phyloP scores from a whole-genome alignment of 2,329 filamentous ascomycete genomes.

The Macrophomina tecta region DNA sequence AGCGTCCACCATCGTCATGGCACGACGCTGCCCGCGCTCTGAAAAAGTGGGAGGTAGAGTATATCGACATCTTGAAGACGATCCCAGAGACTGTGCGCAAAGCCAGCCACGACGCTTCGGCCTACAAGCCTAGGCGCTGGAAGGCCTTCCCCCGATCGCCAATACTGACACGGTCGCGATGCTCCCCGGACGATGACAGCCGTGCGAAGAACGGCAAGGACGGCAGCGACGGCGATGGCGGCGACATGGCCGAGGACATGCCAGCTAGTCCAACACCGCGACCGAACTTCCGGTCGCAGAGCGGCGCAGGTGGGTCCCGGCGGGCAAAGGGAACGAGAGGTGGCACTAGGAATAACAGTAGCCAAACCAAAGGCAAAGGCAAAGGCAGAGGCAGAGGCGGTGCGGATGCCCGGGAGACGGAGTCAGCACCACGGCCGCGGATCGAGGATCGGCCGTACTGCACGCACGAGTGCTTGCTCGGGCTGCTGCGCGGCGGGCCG shows the following conservation, averaged over 20 bases:
- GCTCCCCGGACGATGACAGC: background rate
- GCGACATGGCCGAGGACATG: background rate
- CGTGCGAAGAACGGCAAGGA: background rate
- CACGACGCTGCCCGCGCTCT: slow-evolving; percentile 14
- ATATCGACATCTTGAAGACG: slow-evolving; percentile 35
- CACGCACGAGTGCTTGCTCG: slow-evolving; percentile 49
- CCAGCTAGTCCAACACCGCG: background rate
- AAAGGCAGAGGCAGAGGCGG: background rate
- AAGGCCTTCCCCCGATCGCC: background rate
- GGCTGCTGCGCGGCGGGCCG: slow-evolving; percentile 38
- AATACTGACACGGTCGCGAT: background rate
- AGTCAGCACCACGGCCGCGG: background rate
- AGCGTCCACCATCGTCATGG: slow-evolving; percentile 22
- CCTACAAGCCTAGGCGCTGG: slow-evolving; percentile 31
- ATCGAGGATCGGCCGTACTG: slow-evolving; percentile 41
- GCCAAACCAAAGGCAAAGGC: background rate
- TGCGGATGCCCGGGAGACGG: background rate
- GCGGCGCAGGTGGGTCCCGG: too few species aligned
- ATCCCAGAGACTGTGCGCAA: slow-evolving; percentile 30
- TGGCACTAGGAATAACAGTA: too few species aligned
- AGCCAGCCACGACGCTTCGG: slow-evolving; percentile 19
- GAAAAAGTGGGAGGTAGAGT: slow-evolving; percentile 35
- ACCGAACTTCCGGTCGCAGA: too few species aligned
- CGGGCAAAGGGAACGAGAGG: too few species aligned
- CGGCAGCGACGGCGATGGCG: background rate